Evolutionary conservation across 768 basidiomycete species (phyloP).

Genomic region (Leccinum ochraceum): DNA sequence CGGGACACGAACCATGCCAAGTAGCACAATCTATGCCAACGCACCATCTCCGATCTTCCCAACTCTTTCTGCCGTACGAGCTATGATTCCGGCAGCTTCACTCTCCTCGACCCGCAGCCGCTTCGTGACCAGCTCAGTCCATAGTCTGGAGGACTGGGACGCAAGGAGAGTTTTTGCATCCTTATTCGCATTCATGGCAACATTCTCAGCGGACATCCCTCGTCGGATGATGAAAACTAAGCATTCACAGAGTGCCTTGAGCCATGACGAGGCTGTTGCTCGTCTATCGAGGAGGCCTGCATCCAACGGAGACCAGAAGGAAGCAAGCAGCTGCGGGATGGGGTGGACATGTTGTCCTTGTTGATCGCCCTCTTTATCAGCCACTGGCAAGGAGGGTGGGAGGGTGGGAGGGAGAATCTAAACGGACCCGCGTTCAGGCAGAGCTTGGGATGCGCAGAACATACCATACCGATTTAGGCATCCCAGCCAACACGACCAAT

Average conservation of each 20-base stretch:
- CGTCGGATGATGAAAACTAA: slow-evolving; percentile 53
- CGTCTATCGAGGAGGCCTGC: slow-evolving; percentile 28
- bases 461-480: slow-evolving; percentile 62
- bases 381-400: slow-evolving; percentile 7
- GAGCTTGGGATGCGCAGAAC: background rate
- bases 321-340: slow-evolving; percentile 58
- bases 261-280: slow-evolving; percentile 49
- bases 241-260: slow-evolving; percentile 74
- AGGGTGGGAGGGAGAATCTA: slow-evolving; percentile 26
- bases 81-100: slow-evolving; percentile 46
- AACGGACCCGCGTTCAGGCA: background rate
- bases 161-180: slow-evolving; percentile 37
- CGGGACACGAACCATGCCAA: slow-evolving; percentile 28
- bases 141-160: slow-evolving; percentile 47
- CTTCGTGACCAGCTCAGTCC: slow-evolving; percentile 46
- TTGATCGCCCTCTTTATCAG: background rate
- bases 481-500: slow-evolving; percentile 77
- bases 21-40: slow-evolving; percentile 22
- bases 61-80: slow-evolving; percentile 43
- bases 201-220: slow-evolving; percentile 6
- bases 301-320: slow-evolving; percentile 84
- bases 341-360: slow-evolving; percentile 18
- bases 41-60: slow-evolving; percentile 47
- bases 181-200: slow-evolving; percentile 2
- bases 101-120: slow-evolving; percentile 49